Conservation (phyloP, 1,284 basidiomycete genomes). For the Cutaneotrichosporon spelunceum region DNA sequence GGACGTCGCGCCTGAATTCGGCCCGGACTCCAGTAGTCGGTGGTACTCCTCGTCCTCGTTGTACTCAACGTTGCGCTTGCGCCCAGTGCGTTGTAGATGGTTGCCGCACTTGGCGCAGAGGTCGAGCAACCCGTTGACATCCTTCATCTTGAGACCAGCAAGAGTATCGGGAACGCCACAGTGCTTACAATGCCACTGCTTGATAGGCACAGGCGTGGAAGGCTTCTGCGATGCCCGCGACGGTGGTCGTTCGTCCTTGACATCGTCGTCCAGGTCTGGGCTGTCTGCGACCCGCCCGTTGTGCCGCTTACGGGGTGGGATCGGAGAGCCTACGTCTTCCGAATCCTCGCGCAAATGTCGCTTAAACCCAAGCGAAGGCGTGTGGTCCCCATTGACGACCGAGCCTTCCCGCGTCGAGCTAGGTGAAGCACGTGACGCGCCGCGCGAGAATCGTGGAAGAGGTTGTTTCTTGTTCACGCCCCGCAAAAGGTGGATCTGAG, state of each 20-base stretch:
- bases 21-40: constrained; percentile 47
- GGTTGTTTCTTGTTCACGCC: constrained; percentile 24
- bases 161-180: constrained; percentile 83
- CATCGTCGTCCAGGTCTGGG: constrained; percentile 22
- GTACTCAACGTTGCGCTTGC: constrained; percentile 28
- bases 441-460: constrained; percentile 18
- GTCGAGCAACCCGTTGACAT: constrained; percentile 73
- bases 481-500: constrained; percentile 24
- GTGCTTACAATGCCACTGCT: constrained; percentile 80
- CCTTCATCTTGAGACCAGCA: constrained; percentile 77
- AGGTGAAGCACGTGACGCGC: constrained; percentile 29
- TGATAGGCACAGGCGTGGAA: neutral
- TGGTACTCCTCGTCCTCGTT: constrained; percentile 63
- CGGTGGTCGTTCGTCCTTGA: constrained; percentile 17
- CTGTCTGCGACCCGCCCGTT: constrained; percentile 25
- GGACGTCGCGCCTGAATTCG: constrained; percentile 6
- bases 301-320: constrained; percentile 29
- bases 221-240: neutral
- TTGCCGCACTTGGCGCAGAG: constrained; percentile 87
- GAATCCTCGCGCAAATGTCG: constrained; percentile 33
- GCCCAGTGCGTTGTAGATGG: constrained; percentile 26
- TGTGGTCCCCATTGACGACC: constrained; percentile 27
- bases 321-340: constrained; percentile 21
- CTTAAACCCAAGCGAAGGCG: constrained; percentile 28
- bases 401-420: constrained; percentile 33